phyloP scores from a whole-genome alignment of 768 basidiomycete genomes.

The Psilocybe azurescens region DNA sequence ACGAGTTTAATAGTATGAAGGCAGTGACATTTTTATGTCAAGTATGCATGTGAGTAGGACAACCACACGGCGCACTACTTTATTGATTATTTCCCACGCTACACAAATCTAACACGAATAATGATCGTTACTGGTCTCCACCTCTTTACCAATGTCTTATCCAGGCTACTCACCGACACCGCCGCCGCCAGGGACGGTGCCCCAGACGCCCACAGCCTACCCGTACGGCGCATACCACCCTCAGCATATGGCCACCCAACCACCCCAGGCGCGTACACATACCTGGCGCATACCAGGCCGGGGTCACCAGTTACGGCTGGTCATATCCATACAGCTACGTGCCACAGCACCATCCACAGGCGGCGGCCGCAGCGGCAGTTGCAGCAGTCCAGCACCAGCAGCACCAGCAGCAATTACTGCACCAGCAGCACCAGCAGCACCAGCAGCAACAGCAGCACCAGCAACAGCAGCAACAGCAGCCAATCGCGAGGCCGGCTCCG shows the following conservation, averaged over 20 bases:
- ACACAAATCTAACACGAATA: no score
- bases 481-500: constrained; percentile 21
- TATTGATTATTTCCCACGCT: no score
- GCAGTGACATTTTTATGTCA: no score
- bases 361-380: constrained; percentile 24
- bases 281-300: constrained; percentile 62
- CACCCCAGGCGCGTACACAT: constrained; percentile 57
- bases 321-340: constrained; percentile 72
- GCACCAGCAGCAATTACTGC: constrained; percentile 1
- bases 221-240: constrained; percentile 68
- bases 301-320: constrained; percentile 77
- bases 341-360: constrained; percentile 40
- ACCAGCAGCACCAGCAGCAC: constrained; percentile 3
- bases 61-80: no score
- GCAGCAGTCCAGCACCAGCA: constrained; percentile 8
- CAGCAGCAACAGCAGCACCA: constrained; percentile 21
- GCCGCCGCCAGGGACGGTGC: constrained; percentile 22
- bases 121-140: no score
- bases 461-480: constrained; percentile 14
- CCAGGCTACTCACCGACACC: constrained; percentile 26
- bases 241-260: constrained; percentile 48
- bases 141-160: constrained; percentile 21
- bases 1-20: no score
- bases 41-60: no score
- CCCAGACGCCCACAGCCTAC: constrained; percentile 59